phyloP scores from a whole-genome alignment of 768 basidiomycete species.

The Brasilioporus rufonigricans region DNA sequence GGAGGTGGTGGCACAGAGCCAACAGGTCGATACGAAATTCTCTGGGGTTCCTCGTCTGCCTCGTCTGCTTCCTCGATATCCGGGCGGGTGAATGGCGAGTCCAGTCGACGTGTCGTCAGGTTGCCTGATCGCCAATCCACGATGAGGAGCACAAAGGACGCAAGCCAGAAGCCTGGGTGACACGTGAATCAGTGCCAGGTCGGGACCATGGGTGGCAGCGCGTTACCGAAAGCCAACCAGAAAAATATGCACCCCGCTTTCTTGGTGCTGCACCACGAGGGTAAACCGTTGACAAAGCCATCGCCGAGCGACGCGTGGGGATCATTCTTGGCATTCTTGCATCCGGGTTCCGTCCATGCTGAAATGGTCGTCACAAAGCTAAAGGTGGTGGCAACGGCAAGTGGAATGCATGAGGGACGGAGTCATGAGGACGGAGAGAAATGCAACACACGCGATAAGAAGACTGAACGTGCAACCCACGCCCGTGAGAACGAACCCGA shows the following conservation, averaged over 20 bases:
- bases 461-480: constrained; percentile 64
- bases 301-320: constrained; percentile 70
- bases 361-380: constrained; percentile 78
- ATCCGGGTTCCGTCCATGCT: constrained; percentile 87
- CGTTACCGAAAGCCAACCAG: constrained; percentile 74
- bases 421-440: neutral
- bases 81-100: constrained; percentile 76
- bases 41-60: constrained; percentile 54
- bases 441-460: constrained; percentile 67
- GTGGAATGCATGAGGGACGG: constrained; percentile 21
- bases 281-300: constrained; percentile 64
- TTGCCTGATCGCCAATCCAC: constrained; percentile 79
- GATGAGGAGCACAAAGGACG: constrained; percentile 61
- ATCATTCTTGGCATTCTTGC: constrained; percentile 81
- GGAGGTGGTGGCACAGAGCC: constrained; percentile 31
- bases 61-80: constrained; percentile 46
- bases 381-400: neutral
- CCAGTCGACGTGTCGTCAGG: constrained; percentile 45
- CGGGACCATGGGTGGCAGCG: neutral
- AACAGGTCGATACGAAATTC: constrained; percentile 46
- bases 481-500: constrained; percentile 79
- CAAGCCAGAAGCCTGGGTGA: constrained; percentile 67
- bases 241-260: constrained; percentile 89
- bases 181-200: constrained; percentile 7
- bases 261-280: constrained; percentile 89